These are phyloP conservation scores for Salix viminalis DNA, from an alignment of 345 rosid species.

Conservation along the genomic window DNA sequence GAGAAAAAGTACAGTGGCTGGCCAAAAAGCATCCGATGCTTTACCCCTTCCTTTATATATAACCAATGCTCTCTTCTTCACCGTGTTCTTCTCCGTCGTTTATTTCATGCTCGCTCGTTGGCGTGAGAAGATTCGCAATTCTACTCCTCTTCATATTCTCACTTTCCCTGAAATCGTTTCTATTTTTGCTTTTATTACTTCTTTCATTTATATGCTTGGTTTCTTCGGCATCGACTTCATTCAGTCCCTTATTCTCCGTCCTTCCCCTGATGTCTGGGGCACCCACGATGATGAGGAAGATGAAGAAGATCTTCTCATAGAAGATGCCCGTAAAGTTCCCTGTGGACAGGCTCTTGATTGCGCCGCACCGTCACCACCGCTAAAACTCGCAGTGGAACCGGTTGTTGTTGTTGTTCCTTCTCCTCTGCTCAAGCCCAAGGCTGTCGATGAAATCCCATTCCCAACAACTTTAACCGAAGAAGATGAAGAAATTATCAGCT, in stretches of 20 bases:
- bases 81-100: slow-evolving; percentile 33
- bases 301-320: slow-evolving; percentile 4
- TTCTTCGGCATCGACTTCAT: slow-evolving; percentile 40
- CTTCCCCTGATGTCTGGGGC: slow-evolving; percentile 30
- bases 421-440: slow-evolving; percentile 3
- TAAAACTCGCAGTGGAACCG: not conserved
- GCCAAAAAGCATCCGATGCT: slow-evolving; percentile 10
- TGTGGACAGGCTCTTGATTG: slow-evolving; percentile 27
- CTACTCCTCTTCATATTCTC: slow-evolving; percentile 35
- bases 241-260: slow-evolving; percentile 34
- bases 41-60: slow-evolving; percentile 20
- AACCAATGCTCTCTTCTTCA: slow-evolving; percentile 28
- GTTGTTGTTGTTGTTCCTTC: not conserved
- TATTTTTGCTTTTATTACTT: slow-evolving; percentile 21
- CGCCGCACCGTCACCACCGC: not conserved
- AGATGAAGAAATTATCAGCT: slow-evolving; percentile 35
- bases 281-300: slow-evolving; percentile 13
- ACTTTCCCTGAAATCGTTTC: slow-evolving; percentile 29
- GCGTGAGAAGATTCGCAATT: slow-evolving; percentile 42
- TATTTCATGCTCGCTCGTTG: slow-evolving; percentile 38
- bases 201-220: slow-evolving; percentile 31
- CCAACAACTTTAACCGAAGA: not conserved
- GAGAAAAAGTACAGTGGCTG: not conserved
- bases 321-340: slow-evolving; percentile 9
- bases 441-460: slow-evolving; percentile 1